Conservation (phyloP, 2,329 filamentous ascomycete species). For the Catunica adiposa region DNA sequence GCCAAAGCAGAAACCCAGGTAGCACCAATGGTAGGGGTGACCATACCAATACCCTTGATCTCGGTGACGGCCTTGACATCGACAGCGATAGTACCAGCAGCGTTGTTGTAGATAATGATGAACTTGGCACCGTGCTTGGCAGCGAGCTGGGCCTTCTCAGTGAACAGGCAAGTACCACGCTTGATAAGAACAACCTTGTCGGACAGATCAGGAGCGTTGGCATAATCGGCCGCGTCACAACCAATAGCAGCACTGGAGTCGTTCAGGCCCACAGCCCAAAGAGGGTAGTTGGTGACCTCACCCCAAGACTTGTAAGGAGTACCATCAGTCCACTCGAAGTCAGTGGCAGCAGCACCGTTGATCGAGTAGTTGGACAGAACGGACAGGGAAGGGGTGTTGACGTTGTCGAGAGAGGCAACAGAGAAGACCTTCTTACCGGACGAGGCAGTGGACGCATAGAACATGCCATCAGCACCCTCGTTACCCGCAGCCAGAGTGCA, state of each 20-base stretch:
- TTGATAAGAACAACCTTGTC: constrained; percentile 42
- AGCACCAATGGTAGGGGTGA: constrained; percentile 26
- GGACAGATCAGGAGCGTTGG: constrained; percentile 38
- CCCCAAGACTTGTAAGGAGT: constrained; percentile 25
- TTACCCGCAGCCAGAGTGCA: constrained; percentile 39
- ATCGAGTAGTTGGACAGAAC: constrained; percentile 27
- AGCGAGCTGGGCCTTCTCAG: constrained; percentile 36
- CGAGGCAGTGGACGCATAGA: constrained; percentile 33
- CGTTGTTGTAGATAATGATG: constrained; percentile 45
- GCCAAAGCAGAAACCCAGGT: constrained; percentile 29
- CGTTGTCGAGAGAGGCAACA: constrained; percentile 35
- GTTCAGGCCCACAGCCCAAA: constrained; percentile 35
- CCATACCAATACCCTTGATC: constrained; percentile 26
- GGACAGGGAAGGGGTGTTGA: constrained; percentile 27
- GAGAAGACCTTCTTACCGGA: constrained; percentile 31
- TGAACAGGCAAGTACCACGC: constrained; percentile 40
- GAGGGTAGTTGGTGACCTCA: constrained; percentile 27
- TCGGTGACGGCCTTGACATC: constrained; percentile 20
- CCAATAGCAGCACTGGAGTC: constrained; percentile 27
- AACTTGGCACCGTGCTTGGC: constrained; percentile 40
- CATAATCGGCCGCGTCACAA: constrained; percentile 33
- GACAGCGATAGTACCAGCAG: constrained; percentile 21
- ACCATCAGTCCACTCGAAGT: constrained; percentile 30
- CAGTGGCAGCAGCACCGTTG: constrained; percentile 19
- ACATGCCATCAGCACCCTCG: constrained; percentile 26